Percentiles rank a stretch among this genome's conserved stretches.
Conservation (phyloP, 352 stramenopile species). For the Globisporangium viniferum region DNA sequence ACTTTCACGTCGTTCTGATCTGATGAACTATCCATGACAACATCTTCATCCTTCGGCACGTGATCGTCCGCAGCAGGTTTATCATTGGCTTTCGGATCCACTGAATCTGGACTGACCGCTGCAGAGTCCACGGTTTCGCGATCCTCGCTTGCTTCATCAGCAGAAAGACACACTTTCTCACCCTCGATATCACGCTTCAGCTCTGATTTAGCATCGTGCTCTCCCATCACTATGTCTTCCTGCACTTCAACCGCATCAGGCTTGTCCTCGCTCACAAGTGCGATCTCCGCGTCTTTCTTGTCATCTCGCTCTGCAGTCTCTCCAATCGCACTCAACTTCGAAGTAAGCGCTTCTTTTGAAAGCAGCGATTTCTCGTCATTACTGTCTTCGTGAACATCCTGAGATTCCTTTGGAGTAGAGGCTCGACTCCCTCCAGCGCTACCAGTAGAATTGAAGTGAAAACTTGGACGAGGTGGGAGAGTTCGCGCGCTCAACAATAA, state of each 20-base stretch:
- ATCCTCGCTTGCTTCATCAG: neutral
- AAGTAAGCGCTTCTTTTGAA: slow-evolving; percentile 4
- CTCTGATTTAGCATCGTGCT: neutral
- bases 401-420: slow-evolving; percentile 23
- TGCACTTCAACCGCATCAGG: neutral
- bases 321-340: slow-evolving; percentile 6
- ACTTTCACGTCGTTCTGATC: neutral
- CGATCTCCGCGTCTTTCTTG: neutral
- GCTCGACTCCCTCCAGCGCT: slow-evolving; percentile 24
- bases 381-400: slow-evolving; percentile 7
- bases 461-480: slow-evolving; percentile 32
- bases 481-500: slow-evolving; percentile 17
- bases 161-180: neutral
- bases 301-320: neutral
- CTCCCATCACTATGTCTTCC: neutral
- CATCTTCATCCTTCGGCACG: neutral
- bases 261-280: neutral
- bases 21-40: neutral
- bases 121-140: neutral
- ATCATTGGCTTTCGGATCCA: neutral
- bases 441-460: slow-evolving; percentile 14
- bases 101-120: neutral
- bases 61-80: neutral
- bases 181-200: neutral
- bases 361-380: neutral